Base-by-base conservation (phyloP, 805 yeast genomes). In the Sugiyamaella mastotermitis region DNA sequence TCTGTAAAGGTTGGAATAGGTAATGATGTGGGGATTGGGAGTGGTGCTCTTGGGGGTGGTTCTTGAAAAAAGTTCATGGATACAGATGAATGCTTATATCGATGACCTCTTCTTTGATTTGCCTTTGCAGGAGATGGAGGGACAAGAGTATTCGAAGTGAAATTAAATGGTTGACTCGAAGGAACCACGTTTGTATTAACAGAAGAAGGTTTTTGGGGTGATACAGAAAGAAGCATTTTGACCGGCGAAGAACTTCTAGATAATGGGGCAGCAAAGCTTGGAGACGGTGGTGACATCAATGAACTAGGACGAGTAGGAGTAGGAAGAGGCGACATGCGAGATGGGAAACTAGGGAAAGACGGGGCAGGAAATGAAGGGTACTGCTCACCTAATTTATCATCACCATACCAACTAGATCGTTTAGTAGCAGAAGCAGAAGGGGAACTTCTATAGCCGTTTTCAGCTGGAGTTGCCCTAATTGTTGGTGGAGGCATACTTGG, bases 41-140 rank as follows among this genome's bases (percentile, higher is more conserved):
- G 61, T 1, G 87, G 82, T 3, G 82, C 78, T 25, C 79, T 68
- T 28, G 69, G 75, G 11, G 87, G 82, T 1, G 97, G 95, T 54
- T 90, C 97, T 59, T 85, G 95, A 57, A 92, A 90, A 57, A 90
- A 72, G 58, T 90, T 88, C 92, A 90, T 83, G 4, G 95, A 86
- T 4, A 90, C 95, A 6, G 96, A 87, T 2, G 97, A 87, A 60
- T 90, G 97, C 57, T 90, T 90, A 57, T 90, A 90, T 50, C 90
- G 74, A 60, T 90, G 98, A 5, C 98, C 98, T 50, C 88, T 78
- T 67, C 98, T 78, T 41, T 64, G 69, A 23, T 46, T 49, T 6
- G 60, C 42, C 30, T 41, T 47, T 3, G 47, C 50, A 11, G 53
- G 43, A 13, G 51, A 36, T 39, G 56, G 18, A 16, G 36, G 23